Evolutionary conservation across 139 green algal species (phyloP).

Genomic region (Chlamydomonas incerta): DNA sequence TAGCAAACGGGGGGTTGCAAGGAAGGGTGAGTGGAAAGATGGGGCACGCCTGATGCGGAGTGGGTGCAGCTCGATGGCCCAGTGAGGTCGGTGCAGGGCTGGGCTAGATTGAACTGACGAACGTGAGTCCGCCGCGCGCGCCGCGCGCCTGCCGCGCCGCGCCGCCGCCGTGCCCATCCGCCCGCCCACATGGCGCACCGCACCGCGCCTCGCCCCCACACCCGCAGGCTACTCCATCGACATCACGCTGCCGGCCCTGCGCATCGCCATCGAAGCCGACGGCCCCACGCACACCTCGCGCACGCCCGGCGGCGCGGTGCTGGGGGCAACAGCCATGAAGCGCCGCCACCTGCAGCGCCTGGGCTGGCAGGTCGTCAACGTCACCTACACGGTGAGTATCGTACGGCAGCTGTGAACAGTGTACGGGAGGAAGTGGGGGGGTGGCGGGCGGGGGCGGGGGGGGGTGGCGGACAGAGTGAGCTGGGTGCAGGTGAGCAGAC

Average conservation of each 20-base stretch:
- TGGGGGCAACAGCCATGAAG: conserved; percentile 70
- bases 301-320: conserved; percentile 27
- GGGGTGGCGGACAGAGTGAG: neutral
- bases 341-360: conserved; percentile 59
- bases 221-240: conserved; percentile 63
- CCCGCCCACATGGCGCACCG: no score
- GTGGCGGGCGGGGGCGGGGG: neutral
- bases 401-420: no score
- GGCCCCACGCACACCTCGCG: conserved; percentile 68
- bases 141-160: no score
- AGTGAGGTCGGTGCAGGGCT: no score
- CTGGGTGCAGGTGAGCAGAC: neutral
- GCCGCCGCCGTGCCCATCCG: no score
- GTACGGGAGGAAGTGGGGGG: neutral
- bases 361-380: conserved; percentile 63
- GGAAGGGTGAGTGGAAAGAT: no score
- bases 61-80: no score
- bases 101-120: no score
- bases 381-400: conserved; percentile 42
- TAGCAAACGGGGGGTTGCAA: no score
- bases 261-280: conserved; percentile 70
- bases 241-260: conserved; percentile 52
- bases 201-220: no score
- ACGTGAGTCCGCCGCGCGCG: no score
- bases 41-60: no score